A percentile compares a stretch with the other conserved stretches of the same genome.
phyloP scores from a whole-genome alignment of 2,329 filamentous ascomycete genomes.

The Ceratocystiopsis brevicomis region DNA sequence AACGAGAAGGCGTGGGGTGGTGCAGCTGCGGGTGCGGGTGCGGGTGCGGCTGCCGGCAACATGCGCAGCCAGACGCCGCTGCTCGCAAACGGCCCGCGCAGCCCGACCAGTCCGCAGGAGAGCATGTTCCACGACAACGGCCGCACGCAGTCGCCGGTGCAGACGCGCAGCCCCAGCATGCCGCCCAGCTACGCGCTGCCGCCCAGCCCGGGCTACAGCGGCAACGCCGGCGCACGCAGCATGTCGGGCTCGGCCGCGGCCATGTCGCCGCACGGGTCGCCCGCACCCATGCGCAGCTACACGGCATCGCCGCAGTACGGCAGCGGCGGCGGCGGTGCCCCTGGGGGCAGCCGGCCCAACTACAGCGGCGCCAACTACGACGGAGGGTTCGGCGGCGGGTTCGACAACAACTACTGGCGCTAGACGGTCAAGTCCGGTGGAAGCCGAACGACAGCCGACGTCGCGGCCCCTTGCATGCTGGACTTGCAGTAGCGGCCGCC shows the following conservation, averaged over 20 bases:
- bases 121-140: neutral
- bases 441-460: too few species aligned
- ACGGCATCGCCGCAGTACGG: neutral
- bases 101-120: neutral
- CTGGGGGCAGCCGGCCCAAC: neutral
- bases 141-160: neutral
- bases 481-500: neutral
- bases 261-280: neutral
- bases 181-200: neutral
- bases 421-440: neutral
- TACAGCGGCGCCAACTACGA: neutral
- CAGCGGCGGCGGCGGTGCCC: neutral
- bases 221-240: conserved; percentile 1
- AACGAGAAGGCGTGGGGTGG: conserved; percentile 15
- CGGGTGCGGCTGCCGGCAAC: conserved; percentile 8
- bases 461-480: neutral
- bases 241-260: conserved; percentile 12
- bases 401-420: conserved; percentile 5
- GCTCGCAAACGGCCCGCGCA: conserved; percentile 11
- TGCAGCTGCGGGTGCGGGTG: conserved; percentile 10
- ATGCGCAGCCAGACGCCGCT: conserved; percentile 14
- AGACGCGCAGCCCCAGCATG: neutral
- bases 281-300: conserved; percentile 6
- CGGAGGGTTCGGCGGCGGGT: neutral
- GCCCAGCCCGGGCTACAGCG: neutral